Evolutionary conservation across 2,329 filamentous ascomycete genomes (phyloP), one percentile per base, ranked within the genome.

Genomic region (Gremmenia infestans): DNA sequence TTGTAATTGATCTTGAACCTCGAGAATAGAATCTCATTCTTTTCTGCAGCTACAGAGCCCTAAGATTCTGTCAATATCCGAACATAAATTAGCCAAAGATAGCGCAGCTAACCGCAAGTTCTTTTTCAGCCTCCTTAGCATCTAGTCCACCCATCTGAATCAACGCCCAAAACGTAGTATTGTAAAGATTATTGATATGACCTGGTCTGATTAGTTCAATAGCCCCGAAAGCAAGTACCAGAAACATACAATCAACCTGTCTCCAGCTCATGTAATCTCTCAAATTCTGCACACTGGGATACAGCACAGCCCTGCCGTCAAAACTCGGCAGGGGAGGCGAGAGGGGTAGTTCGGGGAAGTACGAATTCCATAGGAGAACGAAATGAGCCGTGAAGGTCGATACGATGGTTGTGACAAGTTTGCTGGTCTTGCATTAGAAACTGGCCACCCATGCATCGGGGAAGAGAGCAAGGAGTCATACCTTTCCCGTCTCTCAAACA

Each of bases 131-230:
- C 56, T 90, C 87, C 50, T 85, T 87, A 32, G 84, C 81, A 52
- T 82, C 85, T 76, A 94, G 81, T 0, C 87, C 88, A 2, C 89
- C 92, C 48, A 83, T 76, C 61, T 90, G 83, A 22, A 97, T 87
- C 66, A 99, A 77, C 0, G 87, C 79, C 94, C 94, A 99, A 71
- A 97, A 97, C 0, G 91, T 90, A 0, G 94, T 99, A 71, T 99
- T 99, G 73, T 97, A 99, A 4, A 99, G 81, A 68, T 99, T 99
- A 72, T 99, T 99, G 66, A 99, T 96, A 70, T 99, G 94, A 63
- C 89, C 89, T 93, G 57, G 11, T 37, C 12, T 25, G 15, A 36
- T 37, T 66, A 32, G 28, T 32, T 11, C 28, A 32, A 9, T 9
- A 32, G 28, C 28, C 28, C 28, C 9, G 9, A 32, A 32, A 9